A percentile compares a stretch with the other conserved stretches of the same genome.
Evolutionary conservation across 2,329 filamentous ascomycete genomes (phyloP).

Genomic region (Periconia macrospinosa): DNA sequence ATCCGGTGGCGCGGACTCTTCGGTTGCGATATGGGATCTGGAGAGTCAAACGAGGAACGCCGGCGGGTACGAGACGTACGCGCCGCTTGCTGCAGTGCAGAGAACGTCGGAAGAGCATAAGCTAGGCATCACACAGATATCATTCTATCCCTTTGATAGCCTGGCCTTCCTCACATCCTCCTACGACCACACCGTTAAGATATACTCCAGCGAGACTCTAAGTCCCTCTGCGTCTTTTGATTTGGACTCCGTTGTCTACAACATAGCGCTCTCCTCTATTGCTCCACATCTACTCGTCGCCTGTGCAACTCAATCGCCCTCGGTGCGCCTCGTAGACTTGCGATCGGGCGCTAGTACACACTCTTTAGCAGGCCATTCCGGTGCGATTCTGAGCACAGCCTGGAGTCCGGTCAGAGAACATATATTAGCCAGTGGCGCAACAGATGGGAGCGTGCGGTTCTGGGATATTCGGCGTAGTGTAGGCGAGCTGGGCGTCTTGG

Average conservation of each 20-base stretch:
- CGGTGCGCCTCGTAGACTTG: conserved; percentile 82
- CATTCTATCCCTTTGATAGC: conserved; percentile 78
- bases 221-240: conserved; percentile 67
- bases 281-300: conserved; percentile 78
- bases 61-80: conserved; percentile 21
- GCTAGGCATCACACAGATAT: conserved; percentile 74
- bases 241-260: conserved; percentile 70
- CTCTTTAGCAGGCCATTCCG: conserved; percentile 54
- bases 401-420: conserved; percentile 86
- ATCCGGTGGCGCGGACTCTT: conserved; percentile 83
- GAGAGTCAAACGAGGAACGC: conserved; percentile 48
- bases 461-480: conserved; percentile 87
- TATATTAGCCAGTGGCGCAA: conserved; percentile 79
- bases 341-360: conserved; percentile 72
- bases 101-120: conserved; percentile 54
- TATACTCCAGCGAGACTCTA: conserved; percentile 70
- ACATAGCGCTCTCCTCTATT: conserved; percentile 75
- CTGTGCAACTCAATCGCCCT: conserved; percentile 82
- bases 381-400: conserved; percentile 61
- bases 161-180: conserved; percentile 75
- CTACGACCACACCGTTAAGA: conserved; percentile 75
- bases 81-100: conserved; percentile 27
- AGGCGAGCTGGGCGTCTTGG: conserved; percentile 73
- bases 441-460: conserved; percentile 78
- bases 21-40: conserved; percentile 85